phyloP scores from a whole-genome alignment of 257 asterid species.

The Knoxia roxburghii region DNA sequence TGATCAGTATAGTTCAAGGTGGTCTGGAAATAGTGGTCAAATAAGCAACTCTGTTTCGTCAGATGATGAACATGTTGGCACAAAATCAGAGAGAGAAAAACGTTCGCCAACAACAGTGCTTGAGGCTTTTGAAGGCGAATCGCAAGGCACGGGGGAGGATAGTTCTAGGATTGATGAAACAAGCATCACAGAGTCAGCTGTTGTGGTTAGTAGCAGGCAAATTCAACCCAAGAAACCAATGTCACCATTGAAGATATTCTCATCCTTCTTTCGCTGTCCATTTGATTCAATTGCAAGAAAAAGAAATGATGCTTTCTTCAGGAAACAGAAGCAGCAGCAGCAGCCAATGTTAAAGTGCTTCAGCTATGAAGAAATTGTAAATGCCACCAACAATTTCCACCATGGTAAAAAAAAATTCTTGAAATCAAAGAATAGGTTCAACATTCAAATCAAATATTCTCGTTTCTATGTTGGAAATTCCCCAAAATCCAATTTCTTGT shows the following conservation, averaged over 20 bases:
- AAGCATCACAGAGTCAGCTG: conserved; percentile 23
- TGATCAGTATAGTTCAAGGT: conserved; percentile 29
- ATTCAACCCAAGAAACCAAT: conserved; percentile 32
- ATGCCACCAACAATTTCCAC: conserved; percentile 61
- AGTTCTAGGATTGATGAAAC: conserved; percentile 41
- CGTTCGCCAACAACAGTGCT: conserved; percentile 64
- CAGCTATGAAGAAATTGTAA: conserved; percentile 48
- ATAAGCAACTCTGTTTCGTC: conserved; percentile 44
- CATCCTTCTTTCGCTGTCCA: conserved; percentile 36
- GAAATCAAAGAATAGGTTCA: no score
- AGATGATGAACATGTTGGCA: conserved; percentile 27
- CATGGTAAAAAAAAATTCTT: conserved; percentile 44
- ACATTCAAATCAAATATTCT: background rate
- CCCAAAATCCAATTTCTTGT: background rate
- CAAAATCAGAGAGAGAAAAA: conserved; percentile 22
- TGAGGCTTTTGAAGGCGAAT: conserved; percentile 39
- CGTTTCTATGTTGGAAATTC: background rate
- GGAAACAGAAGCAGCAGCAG: conserved; percentile 29
- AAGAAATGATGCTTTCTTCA: conserved; percentile 20
- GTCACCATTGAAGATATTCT: conserved; percentile 43
- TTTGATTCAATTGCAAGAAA: conserved; percentile 28
- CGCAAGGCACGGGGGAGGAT: conserved; percentile 41
- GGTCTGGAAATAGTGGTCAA: conserved; percentile 42
- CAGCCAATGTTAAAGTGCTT: conserved; percentile 48
- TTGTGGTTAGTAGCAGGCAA: conserved; percentile 12